Evolutionary conservation across 2,329 filamentous ascomycete species (phyloP).

Genomic region (Didymella sp.): DNA sequence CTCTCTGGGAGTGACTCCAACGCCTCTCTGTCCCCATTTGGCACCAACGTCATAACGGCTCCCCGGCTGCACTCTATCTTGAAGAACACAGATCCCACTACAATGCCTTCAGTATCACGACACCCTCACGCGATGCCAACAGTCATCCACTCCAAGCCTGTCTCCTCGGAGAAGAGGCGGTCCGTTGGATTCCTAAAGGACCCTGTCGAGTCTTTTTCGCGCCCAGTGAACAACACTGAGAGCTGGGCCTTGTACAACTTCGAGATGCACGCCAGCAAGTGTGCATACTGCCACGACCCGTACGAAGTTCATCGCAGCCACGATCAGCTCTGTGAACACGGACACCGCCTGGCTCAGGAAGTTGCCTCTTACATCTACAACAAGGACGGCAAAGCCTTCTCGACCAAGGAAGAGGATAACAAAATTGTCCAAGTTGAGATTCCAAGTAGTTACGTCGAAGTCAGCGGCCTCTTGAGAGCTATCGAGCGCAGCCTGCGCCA

Average conservation of each 20-base stretch:
- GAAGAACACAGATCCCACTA: conserved; percentile 41
- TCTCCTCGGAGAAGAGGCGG: conserved; percentile 43
- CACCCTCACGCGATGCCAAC: conserved; percentile 44
- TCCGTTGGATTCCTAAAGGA: conserved; percentile 47
- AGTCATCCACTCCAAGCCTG: conserved; percentile 40
- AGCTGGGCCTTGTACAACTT: conserved; percentile 58
- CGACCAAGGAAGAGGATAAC: conserved; percentile 46
- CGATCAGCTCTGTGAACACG: conserved; percentile 53
- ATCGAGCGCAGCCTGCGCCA: conserved; percentile 51
- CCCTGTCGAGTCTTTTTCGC: conserved; percentile 50
- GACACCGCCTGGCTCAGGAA: conserved; percentile 54
- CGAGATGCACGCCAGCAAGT: conserved; percentile 56
- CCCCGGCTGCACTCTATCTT: conserved; percentile 40
- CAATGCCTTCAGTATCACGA: conserved; percentile 42
- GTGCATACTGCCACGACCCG: conserved; percentile 54
- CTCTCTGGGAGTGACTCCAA: conserved; percentile 34
- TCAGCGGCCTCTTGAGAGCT: conserved; percentile 51
- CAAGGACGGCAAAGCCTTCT: conserved; percentile 46
- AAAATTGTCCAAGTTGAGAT: conserved; percentile 56
- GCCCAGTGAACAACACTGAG: conserved; percentile 52
- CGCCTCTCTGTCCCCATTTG: conserved; percentile 33
- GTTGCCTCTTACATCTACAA: conserved; percentile 56
- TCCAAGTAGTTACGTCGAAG: conserved; percentile 51
- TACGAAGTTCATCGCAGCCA: conserved; percentile 52
- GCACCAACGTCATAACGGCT: conserved; percentile 42